Base-by-base conservation (phyloP, 1,284 basidiomycete species). In the Irpex sp. region DNA sequence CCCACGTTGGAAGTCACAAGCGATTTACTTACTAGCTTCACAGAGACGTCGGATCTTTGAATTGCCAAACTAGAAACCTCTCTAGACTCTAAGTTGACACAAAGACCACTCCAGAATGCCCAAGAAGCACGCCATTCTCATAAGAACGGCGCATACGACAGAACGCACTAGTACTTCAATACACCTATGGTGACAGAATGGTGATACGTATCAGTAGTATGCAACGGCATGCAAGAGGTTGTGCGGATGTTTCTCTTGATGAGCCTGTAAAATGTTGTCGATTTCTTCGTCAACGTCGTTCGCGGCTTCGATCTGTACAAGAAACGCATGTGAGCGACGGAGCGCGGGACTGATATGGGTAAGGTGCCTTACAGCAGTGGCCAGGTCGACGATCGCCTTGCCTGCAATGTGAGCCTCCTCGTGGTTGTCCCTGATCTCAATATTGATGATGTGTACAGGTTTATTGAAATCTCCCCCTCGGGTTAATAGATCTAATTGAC, bases 361-460 rank as follows among this genome's bases (percentile, higher is more conserved):
- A 55, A 13, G 8, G 53, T 33, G 21, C 19, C 94, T 80, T 72
- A 97, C 96, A 61, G 94, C 90, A 57, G 87, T 81, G 9, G 94
- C 94, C n/a, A 99, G 82, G 70, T 97, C 97, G 37, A 99, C 80
- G 69, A 99, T 97, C 1, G 97, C 95, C 75, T 91, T 93, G 11
- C 97, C 97, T 13, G 97, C 97, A 63, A 97, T 93, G 36, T 92
- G 82, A 0, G 97, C 97, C 76, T 99, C 97, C 80, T 99, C 97
- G 71, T 98, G 97, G 72, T 98, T 99, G 77, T 99, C 97, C 79
- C 94, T 98, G 78, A 99, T 99, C 74, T 99, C 97, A 65, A 99
- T 86, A 76, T 99, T 99, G 75, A 99, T 95, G 61, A 99, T 79
- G 75, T 99, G 97, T 21, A 99, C 95, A 0, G 95, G 89, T 61